These are phyloP conservation scores for Cercospora citrullina DNA, from an alignment of 2,329 filamentous ascomycete species.

Conservation along the genomic window DNA sequence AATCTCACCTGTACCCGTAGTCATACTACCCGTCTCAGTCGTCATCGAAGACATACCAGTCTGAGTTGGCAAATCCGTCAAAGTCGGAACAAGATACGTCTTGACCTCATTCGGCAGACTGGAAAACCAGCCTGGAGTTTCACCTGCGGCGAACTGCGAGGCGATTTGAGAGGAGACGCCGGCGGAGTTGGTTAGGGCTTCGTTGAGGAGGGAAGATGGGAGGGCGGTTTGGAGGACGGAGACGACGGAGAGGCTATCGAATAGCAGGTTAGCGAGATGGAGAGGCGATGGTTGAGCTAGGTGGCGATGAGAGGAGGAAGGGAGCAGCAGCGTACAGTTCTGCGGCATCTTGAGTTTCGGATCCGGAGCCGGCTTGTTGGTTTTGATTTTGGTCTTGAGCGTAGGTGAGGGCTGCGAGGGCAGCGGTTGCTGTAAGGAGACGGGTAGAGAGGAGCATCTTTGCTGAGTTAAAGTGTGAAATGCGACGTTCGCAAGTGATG, in stretches of 20 bases:
- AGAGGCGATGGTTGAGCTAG: no score
- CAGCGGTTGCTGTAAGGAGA: neutral
- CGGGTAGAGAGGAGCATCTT: neutral
- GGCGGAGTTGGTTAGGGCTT: conserved; percentile 45
- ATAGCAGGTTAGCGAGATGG: no score
- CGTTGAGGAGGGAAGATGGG: conserved; percentile 43
- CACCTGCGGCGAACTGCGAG: conserved; percentile 46
- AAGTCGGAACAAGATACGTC: conserved; percentile 42
- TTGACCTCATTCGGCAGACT: conserved; percentile 49
- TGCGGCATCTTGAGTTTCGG: neutral
- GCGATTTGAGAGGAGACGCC: conserved; percentile 46
- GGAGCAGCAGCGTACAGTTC: neutral
- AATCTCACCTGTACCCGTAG: conserved; percentile 42
- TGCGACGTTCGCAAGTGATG: neutral
- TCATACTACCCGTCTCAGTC: neutral
- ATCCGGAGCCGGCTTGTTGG: neutral
- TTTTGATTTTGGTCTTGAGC: neutral
- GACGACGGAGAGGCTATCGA: conserved; percentile 45
- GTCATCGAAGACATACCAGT: neutral
- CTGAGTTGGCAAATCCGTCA: neutral
- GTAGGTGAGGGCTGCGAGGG: neutral
- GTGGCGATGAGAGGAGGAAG: no score
- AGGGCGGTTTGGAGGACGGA: conserved; percentile 48
- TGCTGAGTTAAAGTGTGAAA: neutral
- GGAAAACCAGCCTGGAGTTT: conserved; percentile 48